Evolutionary conservation across 768 basidiomycete genomes (phyloP).

Genomic region (Leccinellum rugosiceps): DNA sequence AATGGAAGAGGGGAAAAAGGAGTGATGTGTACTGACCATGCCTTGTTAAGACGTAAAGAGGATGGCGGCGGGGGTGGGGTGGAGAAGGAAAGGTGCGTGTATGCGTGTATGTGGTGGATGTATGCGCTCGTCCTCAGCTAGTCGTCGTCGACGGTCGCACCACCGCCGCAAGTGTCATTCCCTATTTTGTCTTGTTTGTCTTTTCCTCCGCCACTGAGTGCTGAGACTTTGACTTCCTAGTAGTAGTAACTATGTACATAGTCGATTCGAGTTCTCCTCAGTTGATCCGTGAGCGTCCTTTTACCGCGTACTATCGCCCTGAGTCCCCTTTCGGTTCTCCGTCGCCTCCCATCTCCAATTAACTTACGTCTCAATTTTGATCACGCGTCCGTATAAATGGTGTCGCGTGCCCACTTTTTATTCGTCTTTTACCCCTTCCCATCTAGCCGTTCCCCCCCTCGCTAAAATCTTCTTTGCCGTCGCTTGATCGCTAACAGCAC

Average conservation of each 20-base stretch:
- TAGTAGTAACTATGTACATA: no score
- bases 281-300: background rate
- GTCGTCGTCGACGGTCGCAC: constrained; percentile 7
- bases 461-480: background rate
- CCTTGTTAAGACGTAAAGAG: constrained; percentile 28
- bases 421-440: background rate
- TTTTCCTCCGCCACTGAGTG: constrained; percentile 4
- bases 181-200: constrained; percentile 36
- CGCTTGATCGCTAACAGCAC: background rate
- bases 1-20: constrained; percentile 4
- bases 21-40: constrained; percentile 25
- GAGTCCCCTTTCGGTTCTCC: background rate
- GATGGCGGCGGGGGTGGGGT: background rate
- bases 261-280: no score
- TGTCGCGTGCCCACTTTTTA: constrained; percentile 24
- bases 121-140: constrained; percentile 8
- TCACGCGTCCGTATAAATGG: constrained; percentile 19
- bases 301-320: constrained; percentile 14
- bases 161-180: background rate
- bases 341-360: constrained; percentile 11
- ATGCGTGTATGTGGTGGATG: background rate
- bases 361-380: constrained; percentile 3
- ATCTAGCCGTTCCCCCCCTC: background rate
- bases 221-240: background rate
- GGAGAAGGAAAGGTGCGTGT: background rate